A percentile compares a stretch with the other conserved stretches of the same genome.
Evolutionary conservation across 1,139 yeast genomes (phyloP).

Genomic region (Kodamaea fungicola): DNA sequence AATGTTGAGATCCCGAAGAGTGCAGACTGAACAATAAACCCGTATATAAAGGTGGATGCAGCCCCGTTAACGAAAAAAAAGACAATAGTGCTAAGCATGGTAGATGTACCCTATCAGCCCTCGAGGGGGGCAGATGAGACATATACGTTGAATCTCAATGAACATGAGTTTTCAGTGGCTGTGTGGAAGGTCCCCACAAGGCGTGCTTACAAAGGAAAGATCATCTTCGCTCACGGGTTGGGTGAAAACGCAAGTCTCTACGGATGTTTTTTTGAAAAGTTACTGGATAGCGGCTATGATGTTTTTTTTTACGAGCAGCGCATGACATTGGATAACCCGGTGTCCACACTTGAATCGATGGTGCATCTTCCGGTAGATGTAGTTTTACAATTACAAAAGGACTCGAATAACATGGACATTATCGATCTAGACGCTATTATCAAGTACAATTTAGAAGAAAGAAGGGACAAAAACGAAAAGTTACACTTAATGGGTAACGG

Average conservation of each 20-base stretch:
- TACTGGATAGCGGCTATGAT: slow-evolving; percentile 65
- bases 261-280: slow-evolving; percentile 54
- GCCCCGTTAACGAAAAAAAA: no score
- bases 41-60: no score
- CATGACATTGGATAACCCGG: slow-evolving; percentile 6
- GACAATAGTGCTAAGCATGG: no score
- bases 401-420: slow-evolving; percentile 41
- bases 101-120: slow-evolving; percentile 3
- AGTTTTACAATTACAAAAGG: slow-evolving; percentile 38
- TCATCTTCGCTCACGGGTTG: slow-evolving; percentile 78
- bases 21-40: no score
- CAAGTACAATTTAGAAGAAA: slow-evolving; percentile 29
- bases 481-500: slow-evolving; percentile 77
- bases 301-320: slow-evolving; percentile 80
- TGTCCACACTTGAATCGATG: slow-evolving; percentile 58
- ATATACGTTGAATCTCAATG: slow-evolving; percentile 24
- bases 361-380: slow-evolving; percentile 60
- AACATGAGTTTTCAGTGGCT: slow-evolving; percentile 37
- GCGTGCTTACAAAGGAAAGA: slow-evolving; percentile 46
- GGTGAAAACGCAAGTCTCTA: slow-evolving; percentile 63
- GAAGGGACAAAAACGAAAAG: slow-evolving; percentile 31
- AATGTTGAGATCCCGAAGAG: no score
- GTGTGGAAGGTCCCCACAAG: slow-evolving; percentile 38
- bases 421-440: slow-evolving; percentile 70
- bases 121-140: slow-evolving; percentile 3